Evolutionary conservation across 345 rosid species (phyloP).

Genomic region (Erodium maritimum): DNA sequence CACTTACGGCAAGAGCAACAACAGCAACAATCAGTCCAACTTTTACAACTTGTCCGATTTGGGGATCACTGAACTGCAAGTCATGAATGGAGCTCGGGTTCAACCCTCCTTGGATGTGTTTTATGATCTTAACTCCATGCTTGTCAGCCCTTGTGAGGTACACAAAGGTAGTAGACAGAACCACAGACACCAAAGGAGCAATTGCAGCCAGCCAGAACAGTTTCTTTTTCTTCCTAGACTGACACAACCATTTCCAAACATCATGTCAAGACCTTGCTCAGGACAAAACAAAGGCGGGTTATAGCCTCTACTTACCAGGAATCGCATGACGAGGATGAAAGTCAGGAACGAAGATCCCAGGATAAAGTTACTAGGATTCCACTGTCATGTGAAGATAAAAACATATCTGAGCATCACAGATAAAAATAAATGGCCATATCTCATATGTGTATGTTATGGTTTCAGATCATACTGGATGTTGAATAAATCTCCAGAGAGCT

Average conservation of each 20-base stretch:
- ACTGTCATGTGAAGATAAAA: constrained; percentile 14
- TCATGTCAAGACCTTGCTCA: too few relatives aligned
- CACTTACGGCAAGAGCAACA: constrained; percentile 60
- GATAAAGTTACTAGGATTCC: constrained; percentile 44
- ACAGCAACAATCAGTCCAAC: constrained; percentile 50
- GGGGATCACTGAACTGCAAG: constrained; percentile 41
- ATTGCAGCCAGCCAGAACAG: constrained; percentile 81
- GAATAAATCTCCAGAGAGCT: constrained; percentile 56
- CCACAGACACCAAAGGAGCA: constrained; percentile 70
- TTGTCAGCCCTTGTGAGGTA: constrained; percentile 71
- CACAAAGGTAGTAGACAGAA: constrained; percentile 56
- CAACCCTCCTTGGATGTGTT: constrained; percentile 65
- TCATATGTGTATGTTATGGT: neutral
- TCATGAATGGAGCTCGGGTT: constrained; percentile 63
- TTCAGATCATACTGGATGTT: constrained; percentile 39
- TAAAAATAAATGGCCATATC: too few relatives aligned
- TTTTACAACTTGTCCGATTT: constrained; percentile 58
- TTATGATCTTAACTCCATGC: constrained; percentile 69
- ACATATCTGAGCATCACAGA: too few relatives aligned
- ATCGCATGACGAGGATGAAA: constrained; percentile 53
- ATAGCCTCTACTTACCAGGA: constrained; percentile 33
- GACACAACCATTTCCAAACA: neutral
- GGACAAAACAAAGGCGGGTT: too few relatives aligned
- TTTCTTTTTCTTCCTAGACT: constrained; percentile 65
- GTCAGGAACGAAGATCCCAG: constrained; percentile 52